Evolutionary conservation across 495 filamentous ascomycete species (phyloP), one percentile per base, ranked within the genome.

Genomic region (Penicillium riverlandense): DNA sequence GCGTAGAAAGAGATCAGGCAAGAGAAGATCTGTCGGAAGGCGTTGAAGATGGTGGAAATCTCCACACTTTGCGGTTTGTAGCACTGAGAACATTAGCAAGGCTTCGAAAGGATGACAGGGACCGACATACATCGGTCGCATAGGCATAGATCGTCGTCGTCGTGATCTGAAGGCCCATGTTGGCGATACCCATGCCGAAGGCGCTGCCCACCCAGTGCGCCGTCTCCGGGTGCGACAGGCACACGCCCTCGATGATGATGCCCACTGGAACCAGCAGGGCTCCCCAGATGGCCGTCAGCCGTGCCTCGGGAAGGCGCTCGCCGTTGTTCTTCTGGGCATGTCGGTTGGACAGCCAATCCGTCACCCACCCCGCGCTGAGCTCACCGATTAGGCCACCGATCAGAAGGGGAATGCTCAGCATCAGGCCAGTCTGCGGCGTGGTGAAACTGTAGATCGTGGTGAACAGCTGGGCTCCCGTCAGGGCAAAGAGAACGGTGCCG

Each of bases 361-460:
- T 59, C 29, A 67, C 30, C 40, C 52, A 53, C 10, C 63, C 63
- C 7, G 63, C 48, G 2, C 45, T 42, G 11, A 58, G 37, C 41
- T 67, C 63, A 11, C 63, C 61, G 12, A 65, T 41, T 6, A 63
- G 22, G 40, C 49, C 52, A 15, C 63, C 63, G 11, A 62, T 43
- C 0, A 50, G 48, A 12, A 61, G 45, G 4, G 59, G 54, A 8
- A 63, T 41, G 38, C 59, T 54, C 11, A 65, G 40, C 11, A 61
- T 44, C 39, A 67, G 45, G 16, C 61, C 61, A 8, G 55, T 63
- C 41, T 63, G 61, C 9, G 46, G 43, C 1, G 58, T 47, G 16
- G 56, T 41, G 43, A 61, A 65, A 35, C 55, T 35, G 42, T 59
- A 67, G 33, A 57, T 48, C 6, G 29, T 29, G 12, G 45, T 15